Evolutionary conservation across 352 stramenopile genomes (phyloP).

Genomic region (Phytopythium delawarense): DNA sequence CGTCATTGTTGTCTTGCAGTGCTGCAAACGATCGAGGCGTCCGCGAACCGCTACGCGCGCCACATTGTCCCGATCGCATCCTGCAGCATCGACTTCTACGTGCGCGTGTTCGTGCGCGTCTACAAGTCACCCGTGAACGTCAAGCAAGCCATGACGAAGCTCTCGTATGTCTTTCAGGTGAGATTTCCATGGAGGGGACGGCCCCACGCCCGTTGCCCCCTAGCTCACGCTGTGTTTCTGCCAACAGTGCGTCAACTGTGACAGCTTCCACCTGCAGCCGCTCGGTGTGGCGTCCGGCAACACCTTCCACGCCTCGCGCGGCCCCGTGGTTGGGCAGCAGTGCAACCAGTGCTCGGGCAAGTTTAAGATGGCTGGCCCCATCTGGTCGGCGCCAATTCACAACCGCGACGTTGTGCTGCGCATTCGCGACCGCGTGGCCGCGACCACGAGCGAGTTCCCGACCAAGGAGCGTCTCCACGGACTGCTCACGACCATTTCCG

Average conservation of each 20-base stretch:
- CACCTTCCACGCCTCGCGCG: slow-evolving; percentile 78
- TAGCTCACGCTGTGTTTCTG: not conserved
- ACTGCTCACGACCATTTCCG: slow-evolving; percentile 93
- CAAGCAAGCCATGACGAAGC: slow-evolving; percentile 91
- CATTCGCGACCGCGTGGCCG: slow-evolving; percentile 74
- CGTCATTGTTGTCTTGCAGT: slow-evolving; percentile 50
- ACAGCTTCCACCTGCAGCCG: slow-evolving; percentile 96
- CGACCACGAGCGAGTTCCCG: slow-evolving; percentile 83
- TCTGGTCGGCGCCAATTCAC: slow-evolving; percentile 97
- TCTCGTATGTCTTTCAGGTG: slow-evolving; percentile 80
- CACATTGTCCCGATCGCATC: slow-evolving; percentile 97
- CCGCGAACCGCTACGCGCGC: slow-evolving; percentile 94
- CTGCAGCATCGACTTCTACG: slow-evolving; percentile 99
- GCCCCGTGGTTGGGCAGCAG: slow-evolving; percentile 56
- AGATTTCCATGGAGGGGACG: not conserved
- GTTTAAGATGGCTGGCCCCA: slow-evolving; percentile 93
- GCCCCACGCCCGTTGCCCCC: not conserved
- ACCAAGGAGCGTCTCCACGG: slow-evolving; percentile 92
- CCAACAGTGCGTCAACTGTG: slow-evolving; percentile 92
- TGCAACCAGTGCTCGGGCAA: slow-evolving; percentile 84
- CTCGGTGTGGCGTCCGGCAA: slow-evolving; percentile 88
- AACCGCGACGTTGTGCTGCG: slow-evolving; percentile 87
- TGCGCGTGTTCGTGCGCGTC: slow-evolving; percentile 99
- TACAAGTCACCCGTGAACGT: slow-evolving; percentile 95
- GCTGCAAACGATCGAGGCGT: slow-evolving; percentile 93